Evolutionary conservation across 805 yeast genomes (phyloP).

Genomic region (Nakazawaea holstii): DNA sequence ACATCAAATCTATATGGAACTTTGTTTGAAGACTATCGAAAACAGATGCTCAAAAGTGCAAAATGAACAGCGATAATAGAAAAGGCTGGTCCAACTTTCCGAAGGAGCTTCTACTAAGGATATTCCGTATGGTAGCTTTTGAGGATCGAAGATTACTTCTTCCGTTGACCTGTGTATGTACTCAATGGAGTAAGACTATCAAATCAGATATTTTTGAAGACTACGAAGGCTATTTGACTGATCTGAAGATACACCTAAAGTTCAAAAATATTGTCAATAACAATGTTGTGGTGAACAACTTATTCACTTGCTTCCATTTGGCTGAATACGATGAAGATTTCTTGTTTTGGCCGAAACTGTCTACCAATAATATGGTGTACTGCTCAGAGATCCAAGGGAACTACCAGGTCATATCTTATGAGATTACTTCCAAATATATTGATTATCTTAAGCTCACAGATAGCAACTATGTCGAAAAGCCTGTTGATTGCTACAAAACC

Average conservation of each 20-base stretch:
- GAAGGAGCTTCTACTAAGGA: slow-evolving; percentile 2
- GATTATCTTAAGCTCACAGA: background rate
- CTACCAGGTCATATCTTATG: slow-evolving; percentile 5
- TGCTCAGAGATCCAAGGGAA: slow-evolving; percentile 6
- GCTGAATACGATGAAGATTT: slow-evolving; percentile 10
- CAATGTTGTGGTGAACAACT: slow-evolving; percentile 1
- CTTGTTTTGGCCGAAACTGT: slow-evolving; percentile 10
- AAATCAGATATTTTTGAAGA: background rate
- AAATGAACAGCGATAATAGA: background rate
- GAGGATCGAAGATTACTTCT: background rate
- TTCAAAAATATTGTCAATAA: slow-evolving; percentile 1
- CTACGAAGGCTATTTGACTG: background rate
- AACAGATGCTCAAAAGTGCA: background rate
- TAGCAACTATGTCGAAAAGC: background rate
- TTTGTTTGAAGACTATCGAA: background rate
- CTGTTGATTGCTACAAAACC: background rate
- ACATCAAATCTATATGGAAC: background rate
- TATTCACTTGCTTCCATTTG: slow-evolving; percentile 10
- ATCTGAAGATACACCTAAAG: slow-evolving; percentile 3
- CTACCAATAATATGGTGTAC: slow-evolving; percentile 5
- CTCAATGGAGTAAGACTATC: slow-evolving; percentile 3
- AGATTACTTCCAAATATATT: background rate
- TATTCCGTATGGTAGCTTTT: background rate
- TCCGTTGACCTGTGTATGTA: slow-evolving; percentile 1
- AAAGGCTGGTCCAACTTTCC: slow-evolving; percentile 7